Base-by-base conservation (phyloP, 495 filamentous ascomycete species). In the Lophiotrema nucula region DNA sequence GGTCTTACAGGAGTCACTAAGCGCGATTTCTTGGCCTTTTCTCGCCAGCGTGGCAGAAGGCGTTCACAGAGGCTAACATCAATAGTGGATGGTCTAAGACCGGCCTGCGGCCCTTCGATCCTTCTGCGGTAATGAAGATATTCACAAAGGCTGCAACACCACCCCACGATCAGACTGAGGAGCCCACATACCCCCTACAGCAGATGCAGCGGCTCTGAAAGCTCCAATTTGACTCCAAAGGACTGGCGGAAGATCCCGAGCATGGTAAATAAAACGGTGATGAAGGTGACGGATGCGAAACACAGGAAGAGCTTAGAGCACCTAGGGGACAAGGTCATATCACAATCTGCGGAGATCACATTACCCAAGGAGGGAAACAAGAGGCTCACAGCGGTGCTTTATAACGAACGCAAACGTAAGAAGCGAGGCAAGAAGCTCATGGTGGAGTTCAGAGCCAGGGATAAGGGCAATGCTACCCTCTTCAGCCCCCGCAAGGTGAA, bases 1-100 rank as follows among this genome's bases (percentile, higher is more conserved):
- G 19, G 45, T 31, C 21, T 47, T 13, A 23, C 22, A 31, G 26
- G 13, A 5, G 13, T 47, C 26, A 31, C 45, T 25, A 47, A 47
- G 26, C 45, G 19, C 16, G 26, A 47, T 47, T 47, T 47, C 26
- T 47, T 47, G 22, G 26, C 18, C 21, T 47, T 15, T 47, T 47
- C 26, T 47, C n/a, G 15, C 15, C 45, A n/a, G 19, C 45, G 12
- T 47, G 26, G 12, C 15, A 16, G 15, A 47, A 47, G 22, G 22
- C 45, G 15, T 47, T 47, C 26, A 47, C 22, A 47, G 45, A 47
- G 26, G 26, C 21, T 15, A 47, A 47, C 45, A 47, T 47, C 45
- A 16, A 23, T 15, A 15, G 15, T n/a, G 16, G 19, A 25, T 47
- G 21, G 21, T 8, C 21, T 15, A 13, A 47, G 26, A 16, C 15